These are phyloP conservation scores for Wickerhamomyces subpelliculosus DNA, from an alignment of 805 yeast species.

Conservation along the genomic window DNA sequence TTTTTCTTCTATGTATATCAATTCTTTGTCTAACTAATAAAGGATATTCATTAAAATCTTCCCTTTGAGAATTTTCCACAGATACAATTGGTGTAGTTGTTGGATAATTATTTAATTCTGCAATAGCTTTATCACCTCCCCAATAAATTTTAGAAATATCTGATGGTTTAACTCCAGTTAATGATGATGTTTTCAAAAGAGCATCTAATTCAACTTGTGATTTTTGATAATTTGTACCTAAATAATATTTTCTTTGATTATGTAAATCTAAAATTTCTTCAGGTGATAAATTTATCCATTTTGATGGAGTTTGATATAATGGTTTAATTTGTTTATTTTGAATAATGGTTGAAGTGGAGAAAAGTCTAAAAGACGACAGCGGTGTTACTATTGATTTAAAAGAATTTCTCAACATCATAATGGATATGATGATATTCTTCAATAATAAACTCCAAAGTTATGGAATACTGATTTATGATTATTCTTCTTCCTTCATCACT, in stretches of 20 bases:
- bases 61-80: not conserved
- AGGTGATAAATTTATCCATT: constrained; percentile 66
- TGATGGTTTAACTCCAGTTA: constrained; percentile 25
- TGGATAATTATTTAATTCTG: not conserved
- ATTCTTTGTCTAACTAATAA: constrained; percentile 65
- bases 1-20: constrained; percentile 64
- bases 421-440: no score
- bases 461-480: no score
- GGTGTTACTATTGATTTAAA: no score
- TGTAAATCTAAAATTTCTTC: constrained; percentile 56
- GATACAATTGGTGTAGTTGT: not conserved
- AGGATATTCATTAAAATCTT: constrained; percentile 49
- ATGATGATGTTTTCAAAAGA: constrained; percentile 28
- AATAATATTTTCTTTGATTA: constrained; percentile 45
- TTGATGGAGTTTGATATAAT: constrained; percentile 53
- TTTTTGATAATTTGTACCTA: constrained; percentile 45
- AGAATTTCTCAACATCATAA: no score
- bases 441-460: no score
- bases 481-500: no score
- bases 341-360: not conserved
- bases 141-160: constrained; percentile 31
- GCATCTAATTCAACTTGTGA: constrained; percentile 51
- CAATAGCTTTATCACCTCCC: constrained; percentile 30
- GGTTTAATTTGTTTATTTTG: not conserved
- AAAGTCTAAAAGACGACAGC: no score